phyloP scores from a whole-genome alignment of 768 basidiomycete genomes.

The Amanita thiersii region DNA sequence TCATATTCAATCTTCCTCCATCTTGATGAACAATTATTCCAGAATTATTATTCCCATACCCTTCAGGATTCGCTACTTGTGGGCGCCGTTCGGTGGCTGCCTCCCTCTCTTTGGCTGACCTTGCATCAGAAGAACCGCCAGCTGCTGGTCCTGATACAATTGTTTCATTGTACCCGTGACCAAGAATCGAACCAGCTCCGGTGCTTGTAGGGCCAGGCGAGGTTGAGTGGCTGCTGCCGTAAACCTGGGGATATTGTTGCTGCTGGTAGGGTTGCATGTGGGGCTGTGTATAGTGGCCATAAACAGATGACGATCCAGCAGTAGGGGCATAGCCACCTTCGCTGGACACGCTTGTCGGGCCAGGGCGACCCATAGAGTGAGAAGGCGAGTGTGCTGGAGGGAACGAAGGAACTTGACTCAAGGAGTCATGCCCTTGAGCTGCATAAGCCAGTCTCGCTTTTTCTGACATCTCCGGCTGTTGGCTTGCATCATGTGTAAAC shows the following conservation, averaged over 20 bases:
- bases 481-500: constrained; percentile 15
- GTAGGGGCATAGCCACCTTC: constrained; percentile 4
- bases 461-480: constrained; percentile 6
- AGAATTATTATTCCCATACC: too few relatives aligned
- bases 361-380: neutral
- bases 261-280: constrained; percentile 3
- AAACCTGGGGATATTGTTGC: constrained; percentile 2
- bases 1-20: constrained; percentile 4
- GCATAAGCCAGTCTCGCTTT: constrained; percentile 4
- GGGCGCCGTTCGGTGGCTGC: neutral
- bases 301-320: constrained; percentile 4
- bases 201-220: constrained; percentile 3
- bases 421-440: too few relatives aligned
- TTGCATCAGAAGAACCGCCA: too few relatives aligned
- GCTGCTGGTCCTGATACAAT: too few relatives aligned
- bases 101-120: constrained; percentile 1
- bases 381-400: neutral
- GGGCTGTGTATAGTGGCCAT: constrained; percentile 3
- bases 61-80: constrained; percentile 3
- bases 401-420: neutral
- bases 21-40: constrained; percentile 7
- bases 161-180: neutral
- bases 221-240: neutral
- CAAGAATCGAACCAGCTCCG: neutral
- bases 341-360: neutral